These are phyloP conservation scores for Amorphotheca resinae DNA, from an alignment of 495 filamentous ascomycete genomes.

Conservation along the genomic window DNA sequence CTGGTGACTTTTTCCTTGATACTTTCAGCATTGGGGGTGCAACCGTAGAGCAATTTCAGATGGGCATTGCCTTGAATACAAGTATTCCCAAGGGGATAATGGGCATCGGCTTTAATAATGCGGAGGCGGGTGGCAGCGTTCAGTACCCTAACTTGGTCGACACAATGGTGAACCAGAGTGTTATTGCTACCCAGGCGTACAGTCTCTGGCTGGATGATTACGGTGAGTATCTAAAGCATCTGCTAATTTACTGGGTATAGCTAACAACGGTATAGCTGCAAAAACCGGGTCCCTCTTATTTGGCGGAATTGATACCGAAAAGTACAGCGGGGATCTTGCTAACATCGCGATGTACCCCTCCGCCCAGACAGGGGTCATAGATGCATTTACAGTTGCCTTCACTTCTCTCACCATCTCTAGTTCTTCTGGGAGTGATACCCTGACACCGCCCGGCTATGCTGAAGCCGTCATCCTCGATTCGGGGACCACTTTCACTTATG, in stretches of 20 bases:
- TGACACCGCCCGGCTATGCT: conserved; percentile 2
- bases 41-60: conserved; percentile 55
- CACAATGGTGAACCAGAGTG: conserved; percentile 50
- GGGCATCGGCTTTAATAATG: conserved; percentile 61
- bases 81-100: not conserved
- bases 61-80: conserved; percentile 36
- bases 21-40: conserved; percentile 54
- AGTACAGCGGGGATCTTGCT: conserved; percentile 64
- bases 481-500: conserved; percentile 68
- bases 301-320: conserved; percentile 81
- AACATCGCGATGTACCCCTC: conserved; percentile 43
- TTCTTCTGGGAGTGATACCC: not conserved
- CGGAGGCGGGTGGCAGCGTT: conserved; percentile 45
- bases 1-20: conserved; percentile 72
- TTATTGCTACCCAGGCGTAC: conserved; percentile 71
- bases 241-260: too few relatives aligned
- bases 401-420: not conserved
- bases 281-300: conserved; percentile 74
- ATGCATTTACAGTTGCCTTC: conserved; percentile 39
- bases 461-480: conserved; percentile 71
- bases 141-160: conserved; percentile 69
- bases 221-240: conserved; percentile 22
- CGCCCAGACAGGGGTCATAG: conserved; percentile 31
- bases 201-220: conserved; percentile 62
- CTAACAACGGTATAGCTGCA: conserved; percentile 25